Conservation (phyloP, 345 rosid species). For the Populus simonii region DNA sequence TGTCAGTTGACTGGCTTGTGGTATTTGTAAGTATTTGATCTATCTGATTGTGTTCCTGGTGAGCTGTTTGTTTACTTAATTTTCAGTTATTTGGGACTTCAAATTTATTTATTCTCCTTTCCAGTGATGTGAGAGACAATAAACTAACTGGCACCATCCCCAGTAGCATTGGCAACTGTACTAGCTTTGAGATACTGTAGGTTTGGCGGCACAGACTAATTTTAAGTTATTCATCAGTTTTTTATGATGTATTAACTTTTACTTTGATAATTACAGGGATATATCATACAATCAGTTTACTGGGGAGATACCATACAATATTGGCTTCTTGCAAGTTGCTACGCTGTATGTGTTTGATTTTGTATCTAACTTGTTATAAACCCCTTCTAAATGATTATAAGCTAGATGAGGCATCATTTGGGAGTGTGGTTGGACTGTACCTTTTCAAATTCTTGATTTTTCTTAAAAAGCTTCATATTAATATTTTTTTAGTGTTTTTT, state of each 20-base stretch:
- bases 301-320: constrained; percentile 90
- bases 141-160: constrained; percentile 79
- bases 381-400: neutral
- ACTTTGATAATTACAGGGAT: constrained; percentile 43
- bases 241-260: neutral
- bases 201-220: constrained; percentile 1
- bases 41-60: neutral
- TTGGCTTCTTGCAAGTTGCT: constrained; percentile 97
- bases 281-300: constrained; percentile 77
- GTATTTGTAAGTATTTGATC: constrained; percentile 74
- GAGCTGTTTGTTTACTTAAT: neutral
- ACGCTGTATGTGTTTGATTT: constrained; percentile 60
- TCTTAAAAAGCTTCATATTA: too few species aligned
- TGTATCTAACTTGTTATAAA: neutral
- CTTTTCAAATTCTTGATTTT: too few species aligned
- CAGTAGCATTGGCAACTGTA: constrained; percentile 88
- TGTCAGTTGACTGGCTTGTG: constrained; percentile 94
- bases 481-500: too few species aligned
- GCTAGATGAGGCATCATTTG: too few species aligned
- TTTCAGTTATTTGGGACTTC: neutral
- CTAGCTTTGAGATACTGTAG: constrained; percentile 91
- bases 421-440: too few species aligned
- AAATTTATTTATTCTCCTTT: neutral
- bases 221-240: neutral
- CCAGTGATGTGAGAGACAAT: constrained; percentile 94